Conservation (phyloP, 805 yeast genomes). For the Saccharomycopsis sp. region DNA sequence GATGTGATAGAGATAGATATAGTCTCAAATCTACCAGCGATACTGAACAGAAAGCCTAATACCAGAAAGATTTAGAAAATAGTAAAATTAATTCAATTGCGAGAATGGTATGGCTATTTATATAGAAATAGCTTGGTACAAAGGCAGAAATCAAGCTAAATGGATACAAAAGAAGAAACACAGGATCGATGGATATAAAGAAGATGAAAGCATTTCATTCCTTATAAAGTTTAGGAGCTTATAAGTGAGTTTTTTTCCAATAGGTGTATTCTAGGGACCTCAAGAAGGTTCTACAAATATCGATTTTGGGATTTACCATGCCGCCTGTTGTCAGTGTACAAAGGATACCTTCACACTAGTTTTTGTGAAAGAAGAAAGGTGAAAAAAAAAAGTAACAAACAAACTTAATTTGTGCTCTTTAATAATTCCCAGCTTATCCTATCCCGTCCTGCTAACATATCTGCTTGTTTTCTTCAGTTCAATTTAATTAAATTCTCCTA, state of each 20-base stretch:
- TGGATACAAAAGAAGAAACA: not conserved
- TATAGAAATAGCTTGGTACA: not conserved
- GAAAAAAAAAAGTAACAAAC: not conserved
- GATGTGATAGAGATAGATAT: not conserved
- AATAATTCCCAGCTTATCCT: not conserved
- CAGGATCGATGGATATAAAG: not conserved
- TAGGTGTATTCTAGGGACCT: not conserved
- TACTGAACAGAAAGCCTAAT: not conserved
- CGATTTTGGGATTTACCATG: not conserved
- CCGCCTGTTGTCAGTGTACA: not conserved
- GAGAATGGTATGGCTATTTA: not conserved
- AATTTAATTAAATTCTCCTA: not conserved
- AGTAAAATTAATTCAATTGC: not conserved
- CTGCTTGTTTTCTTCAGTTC: not conserved
- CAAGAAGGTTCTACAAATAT: not conserved
- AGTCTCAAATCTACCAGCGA: not conserved
- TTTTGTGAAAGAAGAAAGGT: not conserved
- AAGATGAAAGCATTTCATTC: not conserved
- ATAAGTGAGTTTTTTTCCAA: not conserved
- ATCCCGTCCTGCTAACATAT: not conserved
- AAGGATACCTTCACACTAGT: not conserved
- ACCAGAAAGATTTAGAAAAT: too few relatives aligned
- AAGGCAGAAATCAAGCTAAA: not conserved
- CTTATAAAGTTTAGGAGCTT: not conserved
- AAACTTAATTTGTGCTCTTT: not conserved